Evolutionary conservation across 176 grass and related monocot genomes (phyloP).

Genomic region (Triticum monococcum): DNA sequence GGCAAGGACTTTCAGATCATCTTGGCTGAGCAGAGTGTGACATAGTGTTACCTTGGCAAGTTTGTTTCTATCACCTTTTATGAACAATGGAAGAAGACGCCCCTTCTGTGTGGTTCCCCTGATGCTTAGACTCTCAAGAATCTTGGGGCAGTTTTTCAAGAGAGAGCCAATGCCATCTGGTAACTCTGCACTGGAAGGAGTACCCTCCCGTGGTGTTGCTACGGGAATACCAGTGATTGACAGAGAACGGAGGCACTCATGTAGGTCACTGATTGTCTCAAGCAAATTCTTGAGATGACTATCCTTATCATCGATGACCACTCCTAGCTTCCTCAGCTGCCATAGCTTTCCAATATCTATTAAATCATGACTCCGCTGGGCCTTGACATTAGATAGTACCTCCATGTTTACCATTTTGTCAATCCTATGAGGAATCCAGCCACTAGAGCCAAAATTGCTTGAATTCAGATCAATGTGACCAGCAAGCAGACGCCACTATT

Average conservation of each 20-base stretch:
- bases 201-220: fast-evolving
- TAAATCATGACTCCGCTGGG: not conserved
- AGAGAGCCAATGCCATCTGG: too few relatives aligned
- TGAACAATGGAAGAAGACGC: not conserved
- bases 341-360: not conserved
- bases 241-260: not conserved
- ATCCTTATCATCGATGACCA: not conserved
- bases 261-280: not conserved
- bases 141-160: not conserved
- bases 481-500: constrained; percentile 25
- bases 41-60: constrained; percentile 36
- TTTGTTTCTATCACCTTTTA: fast-evolving
- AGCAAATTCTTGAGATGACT: not conserved
- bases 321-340: constrained; percentile 27
- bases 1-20: not conserved
- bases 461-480: not conserved
- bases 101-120: not conserved
- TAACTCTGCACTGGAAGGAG: not conserved
- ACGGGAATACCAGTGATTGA: not conserved
- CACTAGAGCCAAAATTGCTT: not conserved
- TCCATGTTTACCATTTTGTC: constrained; percentile 9
- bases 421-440: not conserved
- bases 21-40: not conserved
- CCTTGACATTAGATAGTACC: not conserved
- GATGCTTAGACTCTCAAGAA: constrained; percentile 28